These are phyloP conservation scores for Basidiobolus heterosporus DNA, from an alignment of 371 early-diverging fungal genomes.

Conservation along the genomic window DNA sequence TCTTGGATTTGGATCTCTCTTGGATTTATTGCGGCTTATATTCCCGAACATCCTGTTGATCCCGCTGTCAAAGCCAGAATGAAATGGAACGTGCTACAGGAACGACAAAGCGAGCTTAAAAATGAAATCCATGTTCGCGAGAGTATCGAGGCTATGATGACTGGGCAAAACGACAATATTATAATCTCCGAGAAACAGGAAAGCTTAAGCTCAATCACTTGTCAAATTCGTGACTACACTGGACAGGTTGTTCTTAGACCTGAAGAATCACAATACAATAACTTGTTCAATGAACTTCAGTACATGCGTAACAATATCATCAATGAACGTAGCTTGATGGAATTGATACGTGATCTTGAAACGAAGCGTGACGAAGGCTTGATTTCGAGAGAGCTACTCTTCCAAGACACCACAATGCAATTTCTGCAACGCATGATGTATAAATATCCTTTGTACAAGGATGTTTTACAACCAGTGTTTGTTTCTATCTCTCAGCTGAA, in stretches of 20 bases:
- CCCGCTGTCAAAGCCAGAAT: conserved; percentile 52
- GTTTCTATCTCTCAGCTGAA: conserved; percentile 57
- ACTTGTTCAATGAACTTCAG: conserved; percentile 56
- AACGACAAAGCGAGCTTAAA: conserved; percentile 21
- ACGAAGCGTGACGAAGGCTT: conserved; percentile 11
- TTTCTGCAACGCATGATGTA: conserved; percentile 15
- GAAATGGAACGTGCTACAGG: conserved; percentile 30
- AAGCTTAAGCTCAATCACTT: conserved; percentile 7
- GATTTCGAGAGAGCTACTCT: conserved; percentile 34
- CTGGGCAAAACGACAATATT: conserved; percentile 33
- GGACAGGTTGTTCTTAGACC: conserved; percentile 47
- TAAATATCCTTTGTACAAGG: conserved; percentile 26
- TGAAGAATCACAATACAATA: conserved; percentile 40
- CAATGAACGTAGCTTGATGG: conserved; percentile 21
- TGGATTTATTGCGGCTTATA: conserved; percentile 41
- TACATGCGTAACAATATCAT: conserved; percentile 49
- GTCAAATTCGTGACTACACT: neutral
- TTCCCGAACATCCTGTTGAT: conserved; percentile 62
- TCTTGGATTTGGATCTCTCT: conserved; percentile 33
- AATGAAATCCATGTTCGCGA: conserved; percentile 29
- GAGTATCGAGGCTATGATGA: conserved; percentile 33
- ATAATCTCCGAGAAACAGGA: conserved; percentile 20
- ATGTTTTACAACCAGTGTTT: conserved; percentile 57
- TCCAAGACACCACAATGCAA: conserved; percentile 56
- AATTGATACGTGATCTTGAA: conserved; percentile 25